These are phyloP conservation scores for Parmelia sp. DNA, from an alignment of 495 filamentous ascomycete species.

Conservation along the genomic window DNA sequence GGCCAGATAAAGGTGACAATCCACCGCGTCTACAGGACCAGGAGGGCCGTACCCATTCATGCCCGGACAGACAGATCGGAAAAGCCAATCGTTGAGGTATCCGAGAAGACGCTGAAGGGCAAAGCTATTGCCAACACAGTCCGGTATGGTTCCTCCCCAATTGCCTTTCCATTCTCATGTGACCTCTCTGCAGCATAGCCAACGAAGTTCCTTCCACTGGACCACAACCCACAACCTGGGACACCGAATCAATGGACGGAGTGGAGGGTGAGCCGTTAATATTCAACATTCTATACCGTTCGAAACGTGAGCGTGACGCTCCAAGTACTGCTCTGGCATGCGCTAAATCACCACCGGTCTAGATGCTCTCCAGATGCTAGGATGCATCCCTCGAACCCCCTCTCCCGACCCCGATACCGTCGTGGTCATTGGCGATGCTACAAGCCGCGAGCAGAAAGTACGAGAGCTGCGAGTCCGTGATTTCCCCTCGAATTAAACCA, in stretches of 20 bases:
- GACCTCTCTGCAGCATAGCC: neutral
- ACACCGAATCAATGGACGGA: neutral
- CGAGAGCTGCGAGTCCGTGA: conserved; percentile 9
- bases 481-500: too few species aligned
- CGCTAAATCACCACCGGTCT: neutral
- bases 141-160: neutral
- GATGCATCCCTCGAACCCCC: conserved; percentile 26
- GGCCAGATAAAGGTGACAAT: neutral
- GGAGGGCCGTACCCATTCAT: neutral
- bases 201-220: neutral
- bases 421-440: neutral
- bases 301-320: conserved; percentile 15
- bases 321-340: too few species aligned
- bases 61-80: neutral
- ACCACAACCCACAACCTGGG: neutral
- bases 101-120: conserved; percentile 24
- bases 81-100: conserved; percentile 8
- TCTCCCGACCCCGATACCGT: conserved; percentile 12
- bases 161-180: neutral
- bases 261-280: conserved; percentile 1
- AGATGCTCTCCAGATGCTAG: conserved; percentile 26
- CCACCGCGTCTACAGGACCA: neutral
- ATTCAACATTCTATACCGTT: conserved; percentile 22
- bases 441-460: conserved; percentile 9
- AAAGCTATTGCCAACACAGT: conserved; percentile 22